Evolutionary conservation across 768 basidiomycete genomes (phyloP), one percentile per base, ranked within the genome.

Genomic region (Amanita molliuscula): DNA sequence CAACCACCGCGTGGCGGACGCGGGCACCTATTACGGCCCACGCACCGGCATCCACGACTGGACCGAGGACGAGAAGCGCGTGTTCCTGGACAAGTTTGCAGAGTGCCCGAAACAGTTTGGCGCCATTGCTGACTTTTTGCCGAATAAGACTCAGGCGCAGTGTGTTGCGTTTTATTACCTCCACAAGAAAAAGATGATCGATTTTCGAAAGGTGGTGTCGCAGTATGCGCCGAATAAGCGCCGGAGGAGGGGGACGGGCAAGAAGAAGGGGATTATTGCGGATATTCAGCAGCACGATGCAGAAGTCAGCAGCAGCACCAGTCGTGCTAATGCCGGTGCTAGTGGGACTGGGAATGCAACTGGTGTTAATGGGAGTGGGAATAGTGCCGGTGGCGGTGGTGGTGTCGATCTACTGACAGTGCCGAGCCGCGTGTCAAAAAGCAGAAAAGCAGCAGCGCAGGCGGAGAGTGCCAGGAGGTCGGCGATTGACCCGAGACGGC

Each of bases 151-250:
- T 1, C 71, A 88, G 1, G 73, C 82, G 0, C 88, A 96, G 73
- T 96, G 93, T 61, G 88, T 97, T 41, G 78, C 84, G 44, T 95
- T 81, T 66, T 98, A 97, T 66, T 98, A 98, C 64, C 71, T 95
- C 45, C 88, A 93, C 69, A 98, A 97, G 75, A 91, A 92, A 68
- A 77, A 76, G 57, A 66, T 76, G 33, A 88, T 93, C 60, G 85
- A 93, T 66, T 94, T 92, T 67, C 79, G 88, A 50, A 79, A 82
- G 56, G 79, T 86, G 13, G 73, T 90, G 20, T 68, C 79, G 42
- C 77, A 76, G 56, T 76, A 78, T 54, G 82, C 78, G 11, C 77
- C 80, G 0, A 80, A 77, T 52, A 84, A 83, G 59, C 75, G 84
- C 37, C 77, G 75, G 57, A 73, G 83, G 46, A 68, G 78, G 26